Evolutionary conservation across 345 rosid species (phyloP), one percentile per base, ranked within the genome.

Genomic region (Viola odorata): DNA sequence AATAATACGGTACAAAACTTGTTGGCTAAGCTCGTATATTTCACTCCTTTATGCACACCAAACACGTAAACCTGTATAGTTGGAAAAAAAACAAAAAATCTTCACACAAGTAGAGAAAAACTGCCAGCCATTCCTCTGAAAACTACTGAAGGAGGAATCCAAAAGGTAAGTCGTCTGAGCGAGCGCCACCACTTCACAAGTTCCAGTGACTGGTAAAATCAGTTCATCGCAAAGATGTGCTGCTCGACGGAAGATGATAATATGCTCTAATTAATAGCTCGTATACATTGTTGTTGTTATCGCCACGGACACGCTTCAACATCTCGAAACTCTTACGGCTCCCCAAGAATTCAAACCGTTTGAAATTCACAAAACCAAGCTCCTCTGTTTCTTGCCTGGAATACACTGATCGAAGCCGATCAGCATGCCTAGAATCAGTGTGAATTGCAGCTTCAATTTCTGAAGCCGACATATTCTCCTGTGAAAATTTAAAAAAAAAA

Each of bases 351-450:
- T 87, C 95, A 8, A 85, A 70, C 71, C 96, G 75, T 72, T 68
- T 81, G 80, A 85, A 92, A 48, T 9, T 69, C 68, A 74, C 64
- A 56, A 56, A 58, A 57, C 86, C 89, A 51, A 60, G 56, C 64
- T 72, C 81, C 12, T 58, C 61, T 48, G 80, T 70, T 68, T 85
- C 96, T 73, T 79, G 84, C 51, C 78, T 79, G 65, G 82, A 64
- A 64, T 84, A 89, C 12, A 49, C 78, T 32, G 87, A 70, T 66
- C 96, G 78, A 52, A 87, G 91, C 72, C 84, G 73, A 66, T 92
- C 94, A 23, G 91, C 96, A 41, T 92, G 88, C 75, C 90, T 79
- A 0, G 96, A 92, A 64, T 89, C 96, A 0, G 96, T 85, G 78
- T 92, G 96, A 66, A 89, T 85, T 1, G 91, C 94, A 38, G 69